Evolutionary conservation across 306 rosid species (phyloP), one percentile per base, ranked within the genome.

Genomic region (Hippophae rhamnoides): DNA sequence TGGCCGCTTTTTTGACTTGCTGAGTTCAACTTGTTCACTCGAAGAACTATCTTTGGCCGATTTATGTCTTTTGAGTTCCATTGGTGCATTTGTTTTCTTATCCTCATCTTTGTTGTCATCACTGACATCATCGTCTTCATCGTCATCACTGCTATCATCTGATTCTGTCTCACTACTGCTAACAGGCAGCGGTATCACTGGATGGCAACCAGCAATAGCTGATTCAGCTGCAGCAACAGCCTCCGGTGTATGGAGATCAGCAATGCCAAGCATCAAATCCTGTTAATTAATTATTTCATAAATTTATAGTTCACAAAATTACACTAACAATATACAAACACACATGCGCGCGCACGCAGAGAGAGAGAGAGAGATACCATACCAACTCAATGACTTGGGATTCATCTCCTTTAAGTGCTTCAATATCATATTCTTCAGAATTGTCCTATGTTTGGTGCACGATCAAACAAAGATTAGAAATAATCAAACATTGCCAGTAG

Each of bases 221-320:
- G 87, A 78, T 63, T 90, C 95, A 23, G 98, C 96, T 45, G 95
- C 98, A 62, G 89, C 87, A 70, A 87, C 92, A 38, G 96, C 98
- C 72, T 83, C 96, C 0, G 89, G 86, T 14, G 96, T 85, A 51
- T 76, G 78, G 54, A 90, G 98, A 79, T 90, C 96, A 47, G 94
- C 86, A 56, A 92, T 60, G 11, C 97, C 97, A 60, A 86, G 76
- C 93, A 89, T 86, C 76, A 86, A 79, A 69, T 89, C 87, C 97
- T 89, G 82, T 46, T 54, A 45, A 68, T 38, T 13, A 56, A 62
- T 31, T 53, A 57, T 27, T 8, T 3, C 13, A 41, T 45, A 47
- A 11, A 44, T 26, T 58, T 47, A 66, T 43, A 43, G 56, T 54
- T 51, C 44, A 14, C 23, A 13, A 13, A 54, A 41, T 12, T 65